A percentile compares a stretch with the other conserved stretches of the same genome.
These are phyloP conservation scores for Chloropicon primus DNA, from an alignment of 139 green algal genomes.

Conservation along the genomic window DNA sequence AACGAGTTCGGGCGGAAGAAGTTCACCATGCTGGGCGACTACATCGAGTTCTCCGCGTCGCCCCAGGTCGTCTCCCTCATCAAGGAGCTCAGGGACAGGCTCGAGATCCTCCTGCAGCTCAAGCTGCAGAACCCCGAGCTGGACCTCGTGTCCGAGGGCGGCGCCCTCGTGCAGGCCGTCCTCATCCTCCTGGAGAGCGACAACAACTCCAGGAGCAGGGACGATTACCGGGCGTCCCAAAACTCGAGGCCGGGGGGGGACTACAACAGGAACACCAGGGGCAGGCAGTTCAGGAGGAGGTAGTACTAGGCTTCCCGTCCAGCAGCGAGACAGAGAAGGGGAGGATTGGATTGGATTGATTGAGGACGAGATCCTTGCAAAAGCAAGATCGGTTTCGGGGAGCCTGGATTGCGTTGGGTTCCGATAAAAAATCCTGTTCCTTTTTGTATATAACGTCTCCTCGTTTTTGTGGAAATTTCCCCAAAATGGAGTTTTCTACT, in stretches of 20 bases:
- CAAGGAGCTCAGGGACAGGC: slow-evolving; percentile 42
- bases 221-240: neutral
- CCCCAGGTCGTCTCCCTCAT: slow-evolving; percentile 40
- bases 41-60: slow-evolving; percentile 17
- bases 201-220: neutral
- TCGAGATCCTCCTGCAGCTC: slow-evolving; percentile 42
- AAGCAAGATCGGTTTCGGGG: too few species aligned
- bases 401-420: too few species aligned
- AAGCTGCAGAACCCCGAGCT: slow-evolving; percentile 54
- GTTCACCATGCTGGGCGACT: slow-evolving; percentile 25
- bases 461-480: too few species aligned
- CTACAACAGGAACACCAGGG: neutral
- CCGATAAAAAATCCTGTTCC: too few species aligned
- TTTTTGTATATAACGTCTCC: too few species aligned
- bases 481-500: too few species aligned
- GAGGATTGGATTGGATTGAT: too few species aligned
- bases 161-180: slow-evolving; percentile 1
- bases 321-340: too few species aligned
- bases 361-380: too few species aligned
- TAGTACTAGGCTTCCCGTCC: neutral
- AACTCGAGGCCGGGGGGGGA: too few species aligned
- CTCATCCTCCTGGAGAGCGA: neutral
- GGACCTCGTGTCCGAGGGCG: slow-evolving; percentile 28
- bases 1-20: slow-evolving; percentile 29
- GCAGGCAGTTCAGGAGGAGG: neutral